phyloP scores from a whole-genome alignment of 2,329 filamentous ascomycete genomes.

The Xylaria sp. region DNA sequence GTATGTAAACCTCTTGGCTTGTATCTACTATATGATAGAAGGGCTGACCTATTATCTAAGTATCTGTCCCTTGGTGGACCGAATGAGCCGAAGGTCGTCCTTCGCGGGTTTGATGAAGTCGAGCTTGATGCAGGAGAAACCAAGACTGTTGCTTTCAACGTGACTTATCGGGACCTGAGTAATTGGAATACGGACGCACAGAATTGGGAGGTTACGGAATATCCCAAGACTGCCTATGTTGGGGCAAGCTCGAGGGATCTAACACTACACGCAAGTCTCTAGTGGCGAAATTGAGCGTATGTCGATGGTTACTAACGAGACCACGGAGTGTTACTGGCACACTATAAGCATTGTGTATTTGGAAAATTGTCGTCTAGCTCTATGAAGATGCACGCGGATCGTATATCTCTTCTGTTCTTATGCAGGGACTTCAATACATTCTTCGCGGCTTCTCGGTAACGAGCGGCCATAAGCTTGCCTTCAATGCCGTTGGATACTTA shows the following conservation, averaged over 20 bases:
- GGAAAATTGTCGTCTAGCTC: no score
- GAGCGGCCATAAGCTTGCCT: no score
- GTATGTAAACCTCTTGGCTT: constrained; percentile 25
- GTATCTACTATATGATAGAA: background rate
- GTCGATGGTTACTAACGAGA: background rate
- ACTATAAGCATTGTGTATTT: no score
- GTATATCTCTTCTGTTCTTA: no score
- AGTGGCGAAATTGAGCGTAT: background rate
- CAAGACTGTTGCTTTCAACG: constrained; percentile 67
- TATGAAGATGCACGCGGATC: no score
- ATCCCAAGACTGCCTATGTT: constrained; percentile 59
- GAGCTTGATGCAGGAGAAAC: constrained; percentile 70
- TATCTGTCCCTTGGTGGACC: constrained; percentile 82
- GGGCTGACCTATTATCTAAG: background rate
- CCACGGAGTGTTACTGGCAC: background rate
- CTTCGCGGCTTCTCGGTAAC: no score
- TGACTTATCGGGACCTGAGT: constrained; percentile 81
- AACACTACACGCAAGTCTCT: constrained; percentile 23
- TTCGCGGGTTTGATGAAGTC: constrained; percentile 83
- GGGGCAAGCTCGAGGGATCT: constrained; percentile 50
- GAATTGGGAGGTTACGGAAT: constrained; percentile 73
- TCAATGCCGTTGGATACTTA: no score
- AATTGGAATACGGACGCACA: constrained; percentile 81
- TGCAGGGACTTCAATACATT: no score
- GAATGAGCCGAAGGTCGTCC: constrained; percentile 67